Percentiles rank a stretch among this genome's conserved stretches.
phyloP scores from a whole-genome alignment of 2,329 filamentous ascomycete genomes.

The Paraconiothyrium brasiliense region DNA sequence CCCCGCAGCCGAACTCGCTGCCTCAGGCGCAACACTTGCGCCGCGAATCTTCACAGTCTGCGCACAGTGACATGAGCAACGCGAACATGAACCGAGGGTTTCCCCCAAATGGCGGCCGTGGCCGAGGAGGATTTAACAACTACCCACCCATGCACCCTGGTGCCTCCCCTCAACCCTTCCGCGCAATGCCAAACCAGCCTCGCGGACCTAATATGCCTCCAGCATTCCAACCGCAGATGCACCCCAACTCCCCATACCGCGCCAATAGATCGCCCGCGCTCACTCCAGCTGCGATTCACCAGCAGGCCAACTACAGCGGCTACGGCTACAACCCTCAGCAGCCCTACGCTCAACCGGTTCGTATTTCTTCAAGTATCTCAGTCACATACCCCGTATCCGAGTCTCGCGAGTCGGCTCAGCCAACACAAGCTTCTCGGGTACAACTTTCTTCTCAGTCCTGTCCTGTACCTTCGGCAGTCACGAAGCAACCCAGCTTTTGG shows the following conservation, averaged over 20 bases:
- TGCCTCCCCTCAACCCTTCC: conserved; percentile 63
- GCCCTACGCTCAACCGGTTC: conserved; percentile 69
- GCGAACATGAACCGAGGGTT: conserved; percentile 57
- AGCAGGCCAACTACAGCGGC: conserved; percentile 66
- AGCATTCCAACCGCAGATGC: conserved; percentile 63
- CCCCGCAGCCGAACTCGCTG: conserved; percentile 54
- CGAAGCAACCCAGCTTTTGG: conserved; percentile 28
- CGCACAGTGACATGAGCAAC: conserved; percentile 77
- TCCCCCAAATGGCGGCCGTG: conserved; percentile 56
- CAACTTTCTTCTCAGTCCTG: conserved; percentile 23
- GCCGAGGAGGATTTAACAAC: conserved; percentile 62
- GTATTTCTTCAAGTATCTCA: conserved; percentile 58
- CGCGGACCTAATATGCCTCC: conserved; percentile 62
- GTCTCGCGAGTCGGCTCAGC: conserved; percentile 31
- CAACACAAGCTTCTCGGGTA: conserved; percentile 25
- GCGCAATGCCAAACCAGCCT: conserved; percentile 60
- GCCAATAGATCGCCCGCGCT: conserved; percentile 67
- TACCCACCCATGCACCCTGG: conserved; percentile 53
- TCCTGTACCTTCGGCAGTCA: conserved; percentile 24
- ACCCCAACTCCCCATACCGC: conserved; percentile 67
- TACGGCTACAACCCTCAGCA: conserved; percentile 65
- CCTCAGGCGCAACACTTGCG: conserved; percentile 80
- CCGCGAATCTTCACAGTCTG: conserved; percentile 85
- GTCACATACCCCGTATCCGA: conserved; percentile 25
- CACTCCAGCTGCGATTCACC: conserved; percentile 71